Conservation (phyloP, 345 rosid species). For the Excoecaria cochinchinensis region DNA sequence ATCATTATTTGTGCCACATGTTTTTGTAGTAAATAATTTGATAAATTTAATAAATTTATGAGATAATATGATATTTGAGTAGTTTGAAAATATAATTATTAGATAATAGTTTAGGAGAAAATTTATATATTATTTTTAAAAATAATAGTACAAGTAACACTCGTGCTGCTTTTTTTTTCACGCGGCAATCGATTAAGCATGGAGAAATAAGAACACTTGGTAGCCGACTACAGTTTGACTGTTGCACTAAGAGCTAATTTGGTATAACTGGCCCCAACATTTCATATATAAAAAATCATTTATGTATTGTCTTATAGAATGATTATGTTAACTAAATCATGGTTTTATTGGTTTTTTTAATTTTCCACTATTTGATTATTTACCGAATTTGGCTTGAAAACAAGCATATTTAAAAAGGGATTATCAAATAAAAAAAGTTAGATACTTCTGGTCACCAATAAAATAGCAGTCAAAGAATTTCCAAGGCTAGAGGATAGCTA, state of each 20-base stretch:
- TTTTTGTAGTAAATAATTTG: too few species aligned
- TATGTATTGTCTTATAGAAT: neutral
- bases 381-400: neutral
- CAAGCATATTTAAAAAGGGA: neutral
- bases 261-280: constrained; percentile 4
- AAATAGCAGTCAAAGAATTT: constrained; percentile 40
- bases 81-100: too few species aligned
- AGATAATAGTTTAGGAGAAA: too few species aligned
- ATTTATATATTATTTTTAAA: too few species aligned
- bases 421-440: neutral
- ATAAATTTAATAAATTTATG: too few species aligned
- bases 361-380: neutral
- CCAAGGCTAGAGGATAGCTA: constrained; percentile 23
- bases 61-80: too few species aligned
- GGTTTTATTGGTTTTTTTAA: neutral
- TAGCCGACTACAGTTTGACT: constrained; percentile 22
- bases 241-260: neutral
- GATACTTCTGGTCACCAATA: constrained; percentile 22
- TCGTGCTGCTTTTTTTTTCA: neutral
- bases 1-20: too few species aligned
- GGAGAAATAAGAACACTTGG: constrained; percentile 6
- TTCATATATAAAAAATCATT: neutral
- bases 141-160: constrained; percentile 6
- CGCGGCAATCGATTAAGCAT: constrained; percentile 14
- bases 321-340: neutral